phyloP scores from a whole-genome alignment of 345 rosid species.

The Draba incana region DNA sequence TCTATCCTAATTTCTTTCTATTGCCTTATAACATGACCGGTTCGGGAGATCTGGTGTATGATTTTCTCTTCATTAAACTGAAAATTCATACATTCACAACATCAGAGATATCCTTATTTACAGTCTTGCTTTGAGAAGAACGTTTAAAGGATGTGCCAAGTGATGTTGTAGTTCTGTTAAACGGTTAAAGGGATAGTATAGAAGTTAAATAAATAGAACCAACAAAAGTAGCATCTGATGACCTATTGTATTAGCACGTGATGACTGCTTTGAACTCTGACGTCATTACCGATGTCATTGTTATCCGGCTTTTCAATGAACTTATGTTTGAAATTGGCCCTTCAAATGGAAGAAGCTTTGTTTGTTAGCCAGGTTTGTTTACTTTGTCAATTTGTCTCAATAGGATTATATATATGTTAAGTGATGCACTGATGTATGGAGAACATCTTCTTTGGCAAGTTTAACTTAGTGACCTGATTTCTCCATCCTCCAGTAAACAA shows the following conservation, averaged over 20 bases:
- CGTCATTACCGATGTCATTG: constrained; percentile 86
- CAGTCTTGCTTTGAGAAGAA: neutral
- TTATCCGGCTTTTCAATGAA: constrained; percentile 90
- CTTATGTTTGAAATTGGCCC: constrained; percentile 74
- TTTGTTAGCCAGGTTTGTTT: constrained; percentile 80
- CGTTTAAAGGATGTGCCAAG: neutral
- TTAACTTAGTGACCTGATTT: constrained; percentile 20
- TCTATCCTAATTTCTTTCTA: constrained; percentile 10
- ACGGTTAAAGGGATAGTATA: neutral
- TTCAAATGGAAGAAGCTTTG: constrained; percentile 83
- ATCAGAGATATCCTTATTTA: constrained; percentile 2
- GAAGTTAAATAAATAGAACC: neutral
- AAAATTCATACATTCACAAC: neutral
- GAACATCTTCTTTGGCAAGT: constrained; percentile 23
- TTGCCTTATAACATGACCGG: neutral
- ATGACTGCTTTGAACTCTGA: no score
- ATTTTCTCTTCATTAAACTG: neutral
- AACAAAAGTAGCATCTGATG: constrained; percentile 6
- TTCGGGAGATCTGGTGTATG: constrained; percentile 2
- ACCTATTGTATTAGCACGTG: neutral
- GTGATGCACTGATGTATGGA: constrained; percentile 25
- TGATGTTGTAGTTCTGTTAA: neutral
- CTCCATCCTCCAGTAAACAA: constrained; percentile 22
- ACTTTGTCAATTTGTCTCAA: constrained; percentile 33
- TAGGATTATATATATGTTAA: constrained; percentile 29